Percentiles rank a stretch among this genome's conserved stretches.
These are phyloP conservation scores for Botrytis medusae DNA, from an alignment of 2,329 filamentous ascomycete genomes.

Conservation along the genomic window DNA sequence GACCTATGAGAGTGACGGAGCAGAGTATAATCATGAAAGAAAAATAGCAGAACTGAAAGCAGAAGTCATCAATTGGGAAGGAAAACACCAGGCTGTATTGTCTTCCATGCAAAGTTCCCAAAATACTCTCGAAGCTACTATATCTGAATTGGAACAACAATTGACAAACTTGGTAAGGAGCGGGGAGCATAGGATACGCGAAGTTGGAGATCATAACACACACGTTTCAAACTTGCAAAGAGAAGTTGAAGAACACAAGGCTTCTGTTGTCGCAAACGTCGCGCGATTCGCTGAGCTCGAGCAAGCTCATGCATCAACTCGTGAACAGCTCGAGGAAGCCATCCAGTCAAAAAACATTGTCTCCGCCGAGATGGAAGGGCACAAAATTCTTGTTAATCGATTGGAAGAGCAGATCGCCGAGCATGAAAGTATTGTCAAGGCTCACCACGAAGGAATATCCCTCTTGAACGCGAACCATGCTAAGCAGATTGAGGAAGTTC, in stretches of 20 bases:
- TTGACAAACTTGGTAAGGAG: conserved; percentile 41
- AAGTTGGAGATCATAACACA: conserved; percentile 52
- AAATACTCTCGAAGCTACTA: conserved; percentile 67
- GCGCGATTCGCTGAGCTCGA: conserved; percentile 73
- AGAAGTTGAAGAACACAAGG: conserved; percentile 80
- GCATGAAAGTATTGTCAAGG: conserved; percentile 58
- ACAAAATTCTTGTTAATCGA: conserved; percentile 48
- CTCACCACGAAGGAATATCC: conserved; percentile 53
- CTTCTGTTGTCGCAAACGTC: conserved; percentile 66
- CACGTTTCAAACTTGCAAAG: conserved; percentile 62
- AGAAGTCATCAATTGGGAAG: conserved; percentile 73
- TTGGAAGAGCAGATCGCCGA: conserved; percentile 60
- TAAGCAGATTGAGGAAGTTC: conserved; percentile 51
- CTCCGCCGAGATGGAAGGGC: conserved; percentile 45
- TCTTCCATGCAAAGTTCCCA: conserved; percentile 72
- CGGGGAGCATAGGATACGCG: conserved; percentile 48
- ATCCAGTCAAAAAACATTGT: conserved; percentile 55
- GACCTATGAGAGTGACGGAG: conserved; percentile 23
- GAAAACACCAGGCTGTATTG: conserved; percentile 70
- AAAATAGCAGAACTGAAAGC: conserved; percentile 62
- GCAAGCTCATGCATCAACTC: conserved; percentile 64
- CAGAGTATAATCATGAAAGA: conserved; percentile 37
- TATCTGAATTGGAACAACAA: conserved; percentile 68
- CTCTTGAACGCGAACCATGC: conserved; percentile 52
- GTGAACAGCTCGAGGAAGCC: conserved; percentile 66